Base-by-base conservation (phyloP, 495 filamentous ascomycete genomes). In the Aspergillus affinis region DNA sequence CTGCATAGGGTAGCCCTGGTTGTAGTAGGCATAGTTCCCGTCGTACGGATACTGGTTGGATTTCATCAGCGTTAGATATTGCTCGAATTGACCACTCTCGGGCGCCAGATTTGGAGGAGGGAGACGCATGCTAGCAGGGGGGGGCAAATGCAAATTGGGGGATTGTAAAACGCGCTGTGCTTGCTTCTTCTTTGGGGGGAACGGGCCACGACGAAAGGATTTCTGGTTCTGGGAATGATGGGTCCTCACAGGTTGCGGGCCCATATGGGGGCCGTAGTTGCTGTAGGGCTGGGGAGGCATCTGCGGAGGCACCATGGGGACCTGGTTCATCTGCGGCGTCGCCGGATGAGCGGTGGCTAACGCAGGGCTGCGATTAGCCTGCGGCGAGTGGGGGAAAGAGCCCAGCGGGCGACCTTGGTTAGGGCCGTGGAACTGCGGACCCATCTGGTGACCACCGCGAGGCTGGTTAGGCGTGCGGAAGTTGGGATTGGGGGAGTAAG, bases 351-450 rank as follows among this genome's bases (percentile, higher is more conserved):
- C 84, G 55, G 82, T 84, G 50, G 84, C 75, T 18, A 89, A 71
- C 9, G 87, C 88, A 5, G 92, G 92, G 72, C 91, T 96, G 53
- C 90, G 86, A 67, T 77, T 80, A 36, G 80, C 73, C 57, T 84
- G 83, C 13, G 89, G 88, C 7, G 88, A 90, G 76, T 85, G 86
- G 21, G 85, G 81, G 74, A 82, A 87, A 48, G 76, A 61, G 46
- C 73, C 77, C 74, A 88, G 78, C 23, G 75, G 79, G 47, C 82
- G 79, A 52, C 78, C 80, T 57, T 85, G 83, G 67, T 71, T 78
- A 30, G 72, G 68, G 57, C 73, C 72, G 65, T 87, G 85, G 68
- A 87, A 92, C 48, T 87, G 83, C 62, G 84, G 80, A 21, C 78
- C 73, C 83, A 91, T 90, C 63, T 74, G 81, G 13, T 70, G 75